phyloP scores from a whole-genome alignment of 257 asterid species.

The Mitragyna speciosa region DNA sequence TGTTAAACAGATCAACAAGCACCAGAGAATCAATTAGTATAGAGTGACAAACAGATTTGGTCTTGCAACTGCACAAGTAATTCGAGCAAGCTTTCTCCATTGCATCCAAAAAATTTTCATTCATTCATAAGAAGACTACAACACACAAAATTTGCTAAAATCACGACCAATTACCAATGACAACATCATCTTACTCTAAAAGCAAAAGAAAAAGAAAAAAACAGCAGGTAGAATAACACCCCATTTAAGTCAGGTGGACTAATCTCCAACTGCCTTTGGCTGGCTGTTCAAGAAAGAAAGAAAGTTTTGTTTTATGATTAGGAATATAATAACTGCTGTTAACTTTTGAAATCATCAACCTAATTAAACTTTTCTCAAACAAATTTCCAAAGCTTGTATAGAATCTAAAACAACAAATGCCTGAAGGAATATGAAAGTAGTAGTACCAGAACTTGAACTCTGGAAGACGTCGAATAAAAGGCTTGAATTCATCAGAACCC shows the following conservation, averaged over 20 bases:
- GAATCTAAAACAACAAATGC: background rate
- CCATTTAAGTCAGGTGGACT: background rate
- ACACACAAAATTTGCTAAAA: background rate
- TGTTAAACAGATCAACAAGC: background rate
- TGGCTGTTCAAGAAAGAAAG: background rate
- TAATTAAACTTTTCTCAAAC: background rate
- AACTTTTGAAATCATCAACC: background rate
- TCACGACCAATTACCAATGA: background rate
- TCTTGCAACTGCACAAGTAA: background rate
- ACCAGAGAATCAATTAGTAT: background rate
- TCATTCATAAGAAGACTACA: background rate
- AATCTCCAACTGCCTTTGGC: background rate
- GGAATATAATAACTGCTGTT: background rate
- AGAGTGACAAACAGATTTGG: background rate
- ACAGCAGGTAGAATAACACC: background rate
- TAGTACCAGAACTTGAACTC: conserved; percentile 93
- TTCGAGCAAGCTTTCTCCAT: background rate
- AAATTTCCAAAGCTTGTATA: background rate
- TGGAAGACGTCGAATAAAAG: conserved; percentile 97
- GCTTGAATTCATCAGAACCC: conserved; percentile 97
- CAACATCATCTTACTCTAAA: background rate
- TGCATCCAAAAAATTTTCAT: background rate
- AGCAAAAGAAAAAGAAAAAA: background rate
- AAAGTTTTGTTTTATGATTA: background rate
- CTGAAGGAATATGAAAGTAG: conserved; percentile 3